Conservation (phyloP, 2,329 filamentous ascomycete genomes). For the Raffaelea albimanens region DNA sequence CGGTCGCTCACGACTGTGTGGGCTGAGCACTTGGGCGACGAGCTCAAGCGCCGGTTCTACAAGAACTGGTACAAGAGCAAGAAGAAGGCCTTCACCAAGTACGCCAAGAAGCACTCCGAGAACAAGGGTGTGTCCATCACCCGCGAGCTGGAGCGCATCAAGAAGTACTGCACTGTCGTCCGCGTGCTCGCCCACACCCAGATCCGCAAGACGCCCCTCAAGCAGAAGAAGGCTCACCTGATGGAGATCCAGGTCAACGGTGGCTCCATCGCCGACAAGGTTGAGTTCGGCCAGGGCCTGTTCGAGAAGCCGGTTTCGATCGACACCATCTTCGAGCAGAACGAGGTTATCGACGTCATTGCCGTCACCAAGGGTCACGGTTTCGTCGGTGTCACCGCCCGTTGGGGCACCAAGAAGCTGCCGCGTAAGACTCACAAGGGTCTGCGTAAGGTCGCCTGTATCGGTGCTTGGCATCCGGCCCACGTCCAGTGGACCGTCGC, state of each 20-base stretch:
- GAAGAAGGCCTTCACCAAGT: slow-evolving; percentile 99
- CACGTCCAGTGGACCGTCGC: slow-evolving; percentile 99
- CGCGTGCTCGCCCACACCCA: slow-evolving; percentile 99
- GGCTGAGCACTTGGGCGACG: slow-evolving; percentile 98
- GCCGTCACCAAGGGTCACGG: slow-evolving; percentile 99
- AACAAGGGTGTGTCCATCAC: slow-evolving; percentile 81
- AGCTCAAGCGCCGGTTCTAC: slow-evolving; percentile 99
- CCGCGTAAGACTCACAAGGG: slow-evolving; percentile 99
- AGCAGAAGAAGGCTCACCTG: slow-evolving; percentile 99
- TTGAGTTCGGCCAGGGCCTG: slow-evolving; percentile 85
- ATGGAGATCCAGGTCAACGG: slow-evolving; percentile 99
- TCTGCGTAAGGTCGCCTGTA: slow-evolving; percentile 99
- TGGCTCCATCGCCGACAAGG: slow-evolving; percentile 91
- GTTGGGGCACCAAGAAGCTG: slow-evolving; percentile 99
- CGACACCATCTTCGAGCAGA: slow-evolving; percentile 93
- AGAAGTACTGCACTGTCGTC: slow-evolving; percentile 99
- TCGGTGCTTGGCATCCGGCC: slow-evolving; percentile 99
- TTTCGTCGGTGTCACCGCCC: slow-evolving; percentile 91
- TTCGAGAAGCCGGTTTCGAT: slow-evolving; percentile 99
- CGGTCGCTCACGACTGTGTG: slow-evolving; percentile 99
- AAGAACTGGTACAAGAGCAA: slow-evolving; percentile 99
- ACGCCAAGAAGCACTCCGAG: slow-evolving; percentile 99
- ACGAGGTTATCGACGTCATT: slow-evolving; percentile 99
- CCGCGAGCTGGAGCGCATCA: slow-evolving; percentile 98
- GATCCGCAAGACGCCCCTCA: slow-evolving; percentile 97